These are phyloP conservation scores for Sugiyamaella mastotermitis DNA, from an alignment of 805 yeast species.

Conservation along the genomic window DNA sequence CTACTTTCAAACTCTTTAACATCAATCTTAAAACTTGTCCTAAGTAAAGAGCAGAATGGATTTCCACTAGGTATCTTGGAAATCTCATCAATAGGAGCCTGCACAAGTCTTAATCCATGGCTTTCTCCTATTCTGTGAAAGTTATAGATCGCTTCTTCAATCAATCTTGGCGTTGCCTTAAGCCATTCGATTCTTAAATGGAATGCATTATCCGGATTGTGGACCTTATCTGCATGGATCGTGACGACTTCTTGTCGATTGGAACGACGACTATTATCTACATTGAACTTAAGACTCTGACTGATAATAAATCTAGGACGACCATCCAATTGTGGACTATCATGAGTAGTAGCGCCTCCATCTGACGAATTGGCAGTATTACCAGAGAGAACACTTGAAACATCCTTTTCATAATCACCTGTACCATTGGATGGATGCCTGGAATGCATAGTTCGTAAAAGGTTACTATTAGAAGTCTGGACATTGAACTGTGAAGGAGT, in stretches of 20 bases:
- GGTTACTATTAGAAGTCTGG: not conserved
- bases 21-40: slow-evolving; percentile 55
- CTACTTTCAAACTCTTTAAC: slow-evolving; percentile 34
- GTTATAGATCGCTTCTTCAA: slow-evolving; percentile 68
- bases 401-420: not conserved
- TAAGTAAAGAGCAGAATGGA: slow-evolving; percentile 85
- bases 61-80: slow-evolving; percentile 68
- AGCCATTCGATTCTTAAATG: slow-evolving; percentile 92
- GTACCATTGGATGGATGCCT: slow-evolving; percentile 8
- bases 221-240: slow-evolving; percentile 87
- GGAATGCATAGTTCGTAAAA: not conserved
- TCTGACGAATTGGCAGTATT: slow-evolving; percentile 6
- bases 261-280: slow-evolving; percentile 68
- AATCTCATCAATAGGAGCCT: slow-evolving; percentile 86
- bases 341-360: not conserved
- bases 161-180: slow-evolving; percentile 76
- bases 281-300: slow-evolving; percentile 58
- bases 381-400: slow-evolving; percentile 9
- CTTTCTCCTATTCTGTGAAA: slow-evolving; percentile 83
- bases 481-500: not conserved
- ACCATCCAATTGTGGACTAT: not conserved
- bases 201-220: slow-evolving; percentile 91
- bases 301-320: slow-evolving; percentile 38
- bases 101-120: slow-evolving; percentile 75
- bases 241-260: slow-evolving; percentile 70